Evolutionary conservation across 2,329 filamentous ascomycete genomes (phyloP).

Genomic region (Phyllosticta citriasiana): DNA sequence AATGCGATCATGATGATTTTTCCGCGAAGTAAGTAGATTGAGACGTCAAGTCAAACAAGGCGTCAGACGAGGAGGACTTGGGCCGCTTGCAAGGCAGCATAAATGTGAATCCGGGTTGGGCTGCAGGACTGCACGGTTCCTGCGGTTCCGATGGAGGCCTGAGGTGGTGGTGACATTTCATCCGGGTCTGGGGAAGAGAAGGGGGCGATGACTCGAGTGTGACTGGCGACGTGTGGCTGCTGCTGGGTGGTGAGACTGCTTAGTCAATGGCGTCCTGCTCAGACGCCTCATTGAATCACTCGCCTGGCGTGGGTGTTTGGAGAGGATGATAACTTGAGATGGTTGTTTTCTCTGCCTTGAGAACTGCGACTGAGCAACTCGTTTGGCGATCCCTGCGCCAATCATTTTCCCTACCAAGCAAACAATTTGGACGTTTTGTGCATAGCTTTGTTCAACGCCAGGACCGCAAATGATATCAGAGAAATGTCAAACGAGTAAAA

Average conservation of each 20-base stretch:
- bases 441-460: neutral
- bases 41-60: neutral
- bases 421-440: neutral
- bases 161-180: neutral
- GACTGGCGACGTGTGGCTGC: neutral
- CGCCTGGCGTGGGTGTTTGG: constrained; percentile 3
- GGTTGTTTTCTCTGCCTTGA: too few species aligned
- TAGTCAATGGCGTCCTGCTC: neutral
- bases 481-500: neutral
- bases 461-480: neutral
- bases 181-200: neutral
- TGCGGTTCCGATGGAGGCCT: neutral
- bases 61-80: neutral
- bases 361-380: neutral
- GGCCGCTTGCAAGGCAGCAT: neutral
- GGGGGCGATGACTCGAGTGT: neutral
- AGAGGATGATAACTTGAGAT: neutral
- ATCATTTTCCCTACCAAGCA: neutral
- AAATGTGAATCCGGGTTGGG: neutral
- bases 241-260: neutral
- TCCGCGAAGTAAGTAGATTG: neutral
- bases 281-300: neutral
- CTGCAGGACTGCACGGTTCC: neutral
- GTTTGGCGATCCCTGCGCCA: neutral
- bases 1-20: neutral